Evolutionary conservation across 1,139 yeast species (phyloP).

Genomic region (Taiozyma onychis): DNA sequence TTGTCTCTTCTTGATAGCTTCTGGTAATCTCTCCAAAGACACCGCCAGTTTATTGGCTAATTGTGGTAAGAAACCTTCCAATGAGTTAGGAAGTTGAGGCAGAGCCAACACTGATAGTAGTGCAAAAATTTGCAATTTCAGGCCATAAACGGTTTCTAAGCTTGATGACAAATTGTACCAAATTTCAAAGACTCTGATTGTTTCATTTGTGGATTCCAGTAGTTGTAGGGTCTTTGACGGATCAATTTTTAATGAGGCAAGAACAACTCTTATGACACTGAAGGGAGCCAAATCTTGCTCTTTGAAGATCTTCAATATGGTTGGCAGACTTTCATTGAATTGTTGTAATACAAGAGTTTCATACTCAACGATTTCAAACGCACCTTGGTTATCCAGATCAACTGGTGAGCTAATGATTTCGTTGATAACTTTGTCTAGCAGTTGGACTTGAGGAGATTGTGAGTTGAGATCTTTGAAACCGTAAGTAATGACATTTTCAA

Average conservation of each 20-base stretch:
- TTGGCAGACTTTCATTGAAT: constrained; percentile 13
- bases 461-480: constrained; percentile 47
- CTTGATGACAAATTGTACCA: constrained; percentile 60
- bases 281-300: constrained; percentile 26
- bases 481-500: constrained; percentile 70
- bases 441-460: constrained; percentile 30
- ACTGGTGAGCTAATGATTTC: constrained; percentile 23
- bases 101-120: constrained; percentile 42
- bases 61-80: constrained; percentile 28
- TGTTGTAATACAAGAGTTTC: constrained; percentile 15
- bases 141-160: constrained; percentile 68
- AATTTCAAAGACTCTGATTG: constrained; percentile 46
- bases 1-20: constrained; percentile 61
- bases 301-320: constrained; percentile 10
- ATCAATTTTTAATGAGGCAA: constrained; percentile 64
- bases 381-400: constrained; percentile 19
- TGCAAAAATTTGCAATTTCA: constrained; percentile 68
- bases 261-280: constrained; percentile 51
- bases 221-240: constrained; percentile 49
- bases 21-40: constrained; percentile 58
- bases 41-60: constrained; percentile 41
- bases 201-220: constrained; percentile 43
- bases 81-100: constrained; percentile 32
- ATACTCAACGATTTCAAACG: constrained; percentile 20
- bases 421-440: constrained; percentile 25